Evolutionary conservation across 352 stramenopile genomes (phyloP).

Genomic region (Plasmopara halstedii): DNA sequence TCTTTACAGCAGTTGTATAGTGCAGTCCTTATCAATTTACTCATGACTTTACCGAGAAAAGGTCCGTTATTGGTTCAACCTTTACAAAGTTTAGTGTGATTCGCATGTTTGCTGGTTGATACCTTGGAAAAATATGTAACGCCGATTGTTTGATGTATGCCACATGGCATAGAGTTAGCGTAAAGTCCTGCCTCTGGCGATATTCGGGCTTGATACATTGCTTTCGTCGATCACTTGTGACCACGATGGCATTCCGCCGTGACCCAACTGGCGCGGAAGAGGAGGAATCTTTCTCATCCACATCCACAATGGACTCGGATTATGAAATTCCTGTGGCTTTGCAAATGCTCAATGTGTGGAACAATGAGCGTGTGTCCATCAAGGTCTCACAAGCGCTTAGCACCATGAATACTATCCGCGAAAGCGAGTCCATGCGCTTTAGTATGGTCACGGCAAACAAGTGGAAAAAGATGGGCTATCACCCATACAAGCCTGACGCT

Average conservation of each 20-base stretch:
- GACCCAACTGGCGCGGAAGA: conserved; percentile 30
- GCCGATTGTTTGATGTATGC: conserved; percentile 19
- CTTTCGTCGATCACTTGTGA: neutral
- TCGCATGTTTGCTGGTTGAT: too few species aligned
- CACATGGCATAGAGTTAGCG: conserved; percentile 16
- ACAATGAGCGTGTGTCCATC: conserved; percentile 56
- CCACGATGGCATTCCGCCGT: conserved; percentile 17
- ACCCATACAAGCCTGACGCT: conserved; percentile 74
- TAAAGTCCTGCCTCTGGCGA: neutral
- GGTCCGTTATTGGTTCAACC: too few species aligned
- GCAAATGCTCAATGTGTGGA: conserved; percentile 52
- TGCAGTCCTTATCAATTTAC: too few species aligned
- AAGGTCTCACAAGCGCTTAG: conserved; percentile 53
- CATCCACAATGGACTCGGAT: conserved; percentile 80
- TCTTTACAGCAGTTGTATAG: too few species aligned
- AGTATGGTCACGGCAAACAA: conserved; percentile 72
- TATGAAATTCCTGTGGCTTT: conserved; percentile 73
- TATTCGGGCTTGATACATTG: neutral
- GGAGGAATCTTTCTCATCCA: conserved; percentile 68
- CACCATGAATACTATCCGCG: conserved; percentile 59
- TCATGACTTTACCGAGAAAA: too few species aligned
- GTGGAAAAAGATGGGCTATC: conserved; percentile 80
- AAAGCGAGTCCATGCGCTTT: conserved; percentile 73
- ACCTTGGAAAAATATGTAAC: too few species aligned
- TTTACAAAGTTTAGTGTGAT: too few species aligned